phyloP scores from a whole-genome alignment of 495 filamentous ascomycete genomes.

The Glonium stellatum region DNA sequence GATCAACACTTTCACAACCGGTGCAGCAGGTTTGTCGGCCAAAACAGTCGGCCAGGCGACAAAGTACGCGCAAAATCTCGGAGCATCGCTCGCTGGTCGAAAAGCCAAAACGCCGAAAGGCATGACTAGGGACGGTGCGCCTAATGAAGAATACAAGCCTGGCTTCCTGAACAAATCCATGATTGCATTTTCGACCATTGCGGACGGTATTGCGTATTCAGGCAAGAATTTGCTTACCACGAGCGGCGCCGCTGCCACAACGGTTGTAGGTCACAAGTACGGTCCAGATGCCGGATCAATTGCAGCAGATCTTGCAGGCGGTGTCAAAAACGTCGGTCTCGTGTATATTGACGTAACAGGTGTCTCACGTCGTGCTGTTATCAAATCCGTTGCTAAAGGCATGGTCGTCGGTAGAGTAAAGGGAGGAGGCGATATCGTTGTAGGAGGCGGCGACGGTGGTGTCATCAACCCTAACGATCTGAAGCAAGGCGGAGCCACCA shows the following conservation, averaged over 20 bases:
- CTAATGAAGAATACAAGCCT: constrained; percentile 66
- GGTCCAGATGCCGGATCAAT: constrained; percentile 75
- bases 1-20: constrained; percentile 69
- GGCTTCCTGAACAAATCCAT: constrained; percentile 89
- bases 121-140: constrained; percentile 56
- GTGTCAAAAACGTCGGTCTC: constrained; percentile 88
- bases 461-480: constrained; percentile 32
- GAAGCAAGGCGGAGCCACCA: constrained; percentile 18
- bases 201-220: constrained; percentile 84
- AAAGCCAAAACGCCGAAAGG: constrained; percentile 52
- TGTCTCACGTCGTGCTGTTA: constrained; percentile 76
- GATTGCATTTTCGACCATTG: constrained; percentile 93
- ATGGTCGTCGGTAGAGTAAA: constrained; percentile 89
- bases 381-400: constrained; percentile 93
- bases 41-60: constrained; percentile 80
- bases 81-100: constrained; percentile 62
- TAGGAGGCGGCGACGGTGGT: constrained; percentile 74
- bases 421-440: constrained; percentile 76
- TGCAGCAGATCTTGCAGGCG: constrained; percentile 65
- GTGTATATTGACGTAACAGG: constrained; percentile 98
- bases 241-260: constrained; percentile 66
- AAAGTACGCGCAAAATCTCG: constrained; percentile 78
- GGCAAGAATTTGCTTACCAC: constrained; percentile 67
- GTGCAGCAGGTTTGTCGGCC: constrained; percentile 69
- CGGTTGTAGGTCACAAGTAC: constrained; percentile 76